A percentile compares a stretch with the other conserved stretches of the same genome.
These are phyloP conservation scores for Rosa hybrid DNA, from an alignment of 331 rosid genomes.

Conservation along the genomic window DNA sequence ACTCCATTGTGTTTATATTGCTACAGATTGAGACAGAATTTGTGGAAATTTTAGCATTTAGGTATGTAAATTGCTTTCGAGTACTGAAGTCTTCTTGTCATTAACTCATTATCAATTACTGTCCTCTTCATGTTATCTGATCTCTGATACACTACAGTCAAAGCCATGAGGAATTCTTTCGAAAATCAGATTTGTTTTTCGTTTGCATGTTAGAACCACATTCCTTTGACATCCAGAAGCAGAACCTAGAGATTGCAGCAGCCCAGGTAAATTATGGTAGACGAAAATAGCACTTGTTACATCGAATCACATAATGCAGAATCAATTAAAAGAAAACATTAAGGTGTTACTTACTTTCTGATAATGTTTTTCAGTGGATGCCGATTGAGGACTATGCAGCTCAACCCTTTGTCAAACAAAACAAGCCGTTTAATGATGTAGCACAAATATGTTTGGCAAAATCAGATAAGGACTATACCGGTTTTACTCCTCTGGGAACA, in stretches of 20 bases:
- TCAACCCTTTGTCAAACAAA: slow-evolving; percentile 54
- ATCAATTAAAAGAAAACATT: not conserved
- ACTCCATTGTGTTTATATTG: not conserved
- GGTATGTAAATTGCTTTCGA: slow-evolving; percentile 36
- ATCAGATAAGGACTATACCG: slow-evolving; percentile 45
- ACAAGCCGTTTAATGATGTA: slow-evolving; percentile 44
- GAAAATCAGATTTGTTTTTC: slow-evolving; percentile 62
- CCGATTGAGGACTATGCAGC: slow-evolving; percentile 60
- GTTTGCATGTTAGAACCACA: slow-evolving; percentile 66
- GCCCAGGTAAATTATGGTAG: slow-evolving; percentile 46
- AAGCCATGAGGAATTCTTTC: slow-evolving; percentile 57
- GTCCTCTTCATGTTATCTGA: too few relatives aligned
- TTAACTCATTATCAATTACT: not conserved
- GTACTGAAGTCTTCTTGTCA: not conserved
- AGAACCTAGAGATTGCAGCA: slow-evolving; percentile 58
- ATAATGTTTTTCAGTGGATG: slow-evolving; percentile 67
- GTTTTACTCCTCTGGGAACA: slow-evolving; percentile 42
- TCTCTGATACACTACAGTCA: slow-evolving; percentile 44
- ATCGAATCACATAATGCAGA: not conserved
- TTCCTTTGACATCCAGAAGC: slow-evolving; percentile 55
- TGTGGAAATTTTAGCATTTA: slow-evolving; percentile 74
- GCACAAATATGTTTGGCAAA: slow-evolving; percentile 58
- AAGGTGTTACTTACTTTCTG: not conserved
- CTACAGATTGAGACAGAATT: slow-evolving; percentile 74
- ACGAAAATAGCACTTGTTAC: not conserved